A percentile compares a stretch with the other conserved stretches of the same genome.
These are phyloP conservation scores for Heliamphora pulchella DNA, from an alignment of 179 eudicot species.

Conservation along the genomic window DNA sequence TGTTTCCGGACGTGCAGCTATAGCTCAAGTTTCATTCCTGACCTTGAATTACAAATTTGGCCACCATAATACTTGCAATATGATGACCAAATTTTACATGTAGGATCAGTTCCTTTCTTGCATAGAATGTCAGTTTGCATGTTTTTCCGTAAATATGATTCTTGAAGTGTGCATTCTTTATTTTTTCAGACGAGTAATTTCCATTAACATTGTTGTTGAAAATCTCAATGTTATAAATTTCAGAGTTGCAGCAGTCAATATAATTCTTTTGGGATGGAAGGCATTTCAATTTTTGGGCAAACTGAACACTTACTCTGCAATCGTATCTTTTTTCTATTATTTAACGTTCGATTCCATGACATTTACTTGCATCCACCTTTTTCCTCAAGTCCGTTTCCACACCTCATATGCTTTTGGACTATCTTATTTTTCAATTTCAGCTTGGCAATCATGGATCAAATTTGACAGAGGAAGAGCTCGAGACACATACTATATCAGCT, in stretches of 20 bases:
- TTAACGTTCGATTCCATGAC: neutral
- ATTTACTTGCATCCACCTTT: neutral
- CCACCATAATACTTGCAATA: neutral
- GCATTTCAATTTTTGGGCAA: neutral
- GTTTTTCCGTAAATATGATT: neutral
- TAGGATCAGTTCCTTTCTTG: neutral
- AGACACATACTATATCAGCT: constrained; percentile 62
- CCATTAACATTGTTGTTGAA: neutral
- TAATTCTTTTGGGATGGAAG: neutral
- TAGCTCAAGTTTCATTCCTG: too few species aligned
- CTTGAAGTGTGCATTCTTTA: neutral
- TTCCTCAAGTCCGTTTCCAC: neutral
- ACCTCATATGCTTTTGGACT: neutral
- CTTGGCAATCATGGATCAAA: constrained; percentile 55
- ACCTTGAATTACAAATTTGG: neutral
- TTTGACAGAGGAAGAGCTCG: constrained; percentile 68
- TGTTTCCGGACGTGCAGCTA: too few species aligned
- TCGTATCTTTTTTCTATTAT: neutral
- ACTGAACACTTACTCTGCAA: neutral
- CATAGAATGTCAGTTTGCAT: constrained; percentile 1
- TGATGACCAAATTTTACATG: constrained; percentile 1
- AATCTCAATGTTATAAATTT: neutral
- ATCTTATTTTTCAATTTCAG: constrained; percentile 24
- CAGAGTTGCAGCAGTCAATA: constrained; percentile 4
- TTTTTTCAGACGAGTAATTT: neutral